These are phyloP conservation scores for Oryza australiensis DNA, from an alignment of 176 grass and related monocot species.

Conservation along the genomic window DNA sequence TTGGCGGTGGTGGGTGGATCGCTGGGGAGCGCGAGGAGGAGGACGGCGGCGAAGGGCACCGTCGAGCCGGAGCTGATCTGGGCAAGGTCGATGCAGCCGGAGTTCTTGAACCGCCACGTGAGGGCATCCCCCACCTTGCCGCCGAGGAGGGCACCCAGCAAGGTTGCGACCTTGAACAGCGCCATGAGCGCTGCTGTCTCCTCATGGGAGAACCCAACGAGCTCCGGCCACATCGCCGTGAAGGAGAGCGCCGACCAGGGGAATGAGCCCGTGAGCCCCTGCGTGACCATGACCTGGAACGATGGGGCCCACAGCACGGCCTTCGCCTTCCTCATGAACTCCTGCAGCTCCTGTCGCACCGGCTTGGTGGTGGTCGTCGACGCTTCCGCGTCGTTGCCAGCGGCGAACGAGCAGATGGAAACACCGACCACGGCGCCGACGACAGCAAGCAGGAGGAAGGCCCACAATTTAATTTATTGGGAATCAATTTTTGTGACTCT, in stretches of 20 bases:
- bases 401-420: slow-evolving; percentile 35
- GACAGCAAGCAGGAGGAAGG: slow-evolving; percentile 40
- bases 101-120: slow-evolving; percentile 43
- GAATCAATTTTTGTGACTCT: too few species aligned
- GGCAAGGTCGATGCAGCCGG: slow-evolving; percentile 54
- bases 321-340: slow-evolving; percentile 58
- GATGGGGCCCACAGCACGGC: slow-evolving; percentile 52
- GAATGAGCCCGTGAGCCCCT: slow-evolving; percentile 57
- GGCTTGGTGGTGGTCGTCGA: neutral
- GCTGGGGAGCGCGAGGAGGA: slow-evolving; percentile 56
- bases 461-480: too few species aligned
- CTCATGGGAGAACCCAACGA: slow-evolving; percentile 61
- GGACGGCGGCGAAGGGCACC: slow-evolving; percentile 51
- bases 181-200: slow-evolving; percentile 53
- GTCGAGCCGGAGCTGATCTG: slow-evolving; percentile 61
- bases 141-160: slow-evolving; percentile 58
- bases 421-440: slow-evolving; percentile 27
- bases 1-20: slow-evolving; percentile 37
- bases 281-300: slow-evolving; percentile 66
- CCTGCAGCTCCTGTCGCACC: slow-evolving; percentile 41
- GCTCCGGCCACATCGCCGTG: slow-evolving; percentile 64
- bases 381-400: neutral
- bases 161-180: slow-evolving; percentile 45
- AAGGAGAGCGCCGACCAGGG: slow-evolving; percentile 59
- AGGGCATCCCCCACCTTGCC: slow-evolving; percentile 63